Base-by-base conservation (phyloP, 345 rosid genomes). In the Hibiscus tridactylites region DNA sequence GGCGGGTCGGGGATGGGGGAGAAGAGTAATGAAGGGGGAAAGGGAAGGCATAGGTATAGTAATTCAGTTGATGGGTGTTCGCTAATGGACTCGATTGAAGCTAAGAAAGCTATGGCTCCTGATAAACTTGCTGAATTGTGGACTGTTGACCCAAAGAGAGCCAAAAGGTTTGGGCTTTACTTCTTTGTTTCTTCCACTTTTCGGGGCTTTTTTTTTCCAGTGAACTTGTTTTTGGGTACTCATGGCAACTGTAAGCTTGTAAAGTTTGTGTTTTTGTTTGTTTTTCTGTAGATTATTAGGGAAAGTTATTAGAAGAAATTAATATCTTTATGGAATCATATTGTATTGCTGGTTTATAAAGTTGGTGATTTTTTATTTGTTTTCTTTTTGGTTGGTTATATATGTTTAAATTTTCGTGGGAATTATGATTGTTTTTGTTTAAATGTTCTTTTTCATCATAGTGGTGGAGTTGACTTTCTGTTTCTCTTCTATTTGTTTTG, bases 51-150 rank as follows among this genome's bases (percentile, higher is more conserved):
- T 65, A 79, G 93, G 69, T 84, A 93, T 61, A 91, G 98, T 83
- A 88, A 87, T 70, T 93, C 97, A 8, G 83, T 85, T 61, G 97
- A 88, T 70, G 92, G 91, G 56, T 82, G 85, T 9, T 82, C 88
- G 65, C 70, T 70, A 37, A 39, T 80, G 83, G 96, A 88, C 68
- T 82, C 91, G 2, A 85, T 92, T 24, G 97, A 95, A 76, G 93
- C 96, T 3, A 90, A 90, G 84, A 95, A 90, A 85, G 97, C 99
- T 72, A 89, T 95, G 99, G 91, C 88, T 78, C 93, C 97, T 74
- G 88, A 85, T 68, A 95, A 88, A 79, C 88, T 95, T 24, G 96
- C 92, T 19, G 96, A 92, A 83, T 80, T 92, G 68, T 89, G 97
- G 98, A 72, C 83, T 31, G 54, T 85, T 12, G 97, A 94, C 77